Evolutionary conservation across 306 rosid species (phyloP).

Genomic region (Casuarina equisetifolia): DNA sequence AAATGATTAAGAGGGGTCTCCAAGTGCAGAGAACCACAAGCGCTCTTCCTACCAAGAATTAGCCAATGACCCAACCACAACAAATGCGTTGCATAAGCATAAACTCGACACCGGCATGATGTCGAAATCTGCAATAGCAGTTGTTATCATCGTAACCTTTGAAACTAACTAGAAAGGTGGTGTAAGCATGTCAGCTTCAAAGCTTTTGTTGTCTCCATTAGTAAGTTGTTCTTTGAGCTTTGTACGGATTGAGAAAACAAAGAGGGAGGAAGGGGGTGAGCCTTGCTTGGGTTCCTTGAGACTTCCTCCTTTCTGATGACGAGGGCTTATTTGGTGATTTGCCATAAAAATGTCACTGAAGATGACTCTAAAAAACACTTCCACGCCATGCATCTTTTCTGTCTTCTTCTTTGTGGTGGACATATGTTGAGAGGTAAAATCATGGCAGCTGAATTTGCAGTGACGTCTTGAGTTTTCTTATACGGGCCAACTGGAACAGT

Average conservation of each 20-base stretch:
- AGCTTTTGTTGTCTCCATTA: slow-evolving; percentile 36
- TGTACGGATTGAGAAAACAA: too few species aligned
- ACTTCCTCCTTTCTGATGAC: slow-evolving; percentile 9
- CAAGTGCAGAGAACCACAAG: slow-evolving; percentile 27
- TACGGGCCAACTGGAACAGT: too few species aligned
- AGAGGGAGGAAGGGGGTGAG: too few species aligned
- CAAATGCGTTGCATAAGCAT: slow-evolving; percentile 25
- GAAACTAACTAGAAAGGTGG: slow-evolving; percentile 38
- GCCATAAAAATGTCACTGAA: background rate
- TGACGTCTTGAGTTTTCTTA: background rate
- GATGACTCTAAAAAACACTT: background rate
- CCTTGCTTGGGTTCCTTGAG: too few species aligned
- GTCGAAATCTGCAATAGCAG: slow-evolving; percentile 24
- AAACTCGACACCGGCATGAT: slow-evolving; percentile 24
- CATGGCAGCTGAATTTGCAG: background rate
- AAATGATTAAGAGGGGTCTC: slow-evolving; percentile 32
- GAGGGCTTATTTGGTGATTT: background rate
- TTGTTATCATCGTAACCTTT: slow-evolving; percentile 38
- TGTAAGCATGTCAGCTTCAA: slow-evolving; percentile 46
- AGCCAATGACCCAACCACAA: slow-evolving; percentile 37
- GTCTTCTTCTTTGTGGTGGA: background rate
- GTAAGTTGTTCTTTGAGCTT: background rate
- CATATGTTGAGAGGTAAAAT: background rate
- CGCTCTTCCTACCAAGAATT: slow-evolving; percentile 22
- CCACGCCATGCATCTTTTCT: background rate